phyloP scores from a whole-genome alignment of 208 protist genomes.

The Trypanosoma cruzi region DNA sequence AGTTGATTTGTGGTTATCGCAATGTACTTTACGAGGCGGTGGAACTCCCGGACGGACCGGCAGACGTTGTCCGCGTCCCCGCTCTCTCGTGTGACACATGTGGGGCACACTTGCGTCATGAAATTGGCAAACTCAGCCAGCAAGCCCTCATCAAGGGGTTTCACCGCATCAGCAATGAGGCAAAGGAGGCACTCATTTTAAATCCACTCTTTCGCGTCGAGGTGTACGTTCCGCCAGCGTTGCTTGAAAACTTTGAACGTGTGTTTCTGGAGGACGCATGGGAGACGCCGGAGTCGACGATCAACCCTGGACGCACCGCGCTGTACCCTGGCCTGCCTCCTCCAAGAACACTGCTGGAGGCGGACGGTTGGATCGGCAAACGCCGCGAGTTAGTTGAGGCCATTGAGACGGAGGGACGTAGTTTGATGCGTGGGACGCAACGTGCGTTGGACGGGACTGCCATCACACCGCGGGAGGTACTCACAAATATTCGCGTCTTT shows the following conservation, averaged over 20 bases:
- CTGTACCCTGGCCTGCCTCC: constrained; percentile 83
- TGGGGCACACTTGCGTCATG: constrained; percentile 46
- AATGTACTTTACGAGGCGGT: constrained; percentile 85
- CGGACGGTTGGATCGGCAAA: constrained; percentile 83
- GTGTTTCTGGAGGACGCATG: constrained; percentile 84
- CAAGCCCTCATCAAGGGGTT: constrained; percentile 87
- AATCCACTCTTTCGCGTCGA: constrained; percentile 75
- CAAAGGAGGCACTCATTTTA: constrained; percentile 69
- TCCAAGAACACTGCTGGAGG: constrained; percentile 61
- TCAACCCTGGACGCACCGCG: constrained; percentile 65
- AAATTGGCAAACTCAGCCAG: constrained; percentile 87
- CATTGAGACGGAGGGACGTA: constrained; percentile 70
- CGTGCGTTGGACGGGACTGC: constrained; percentile 60
- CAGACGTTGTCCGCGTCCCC: constrained; percentile 75
- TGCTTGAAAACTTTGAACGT: constrained; percentile 62
- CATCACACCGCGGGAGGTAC: constrained; percentile 60
- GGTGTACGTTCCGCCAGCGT: constrained; percentile 66
- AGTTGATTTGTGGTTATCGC: constrained; percentile 87
- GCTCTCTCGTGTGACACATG: constrained; percentile 63
- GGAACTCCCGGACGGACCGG: constrained; percentile 40
- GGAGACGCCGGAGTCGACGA: constrained; percentile 61
- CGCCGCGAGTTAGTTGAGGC: constrained; percentile 79
- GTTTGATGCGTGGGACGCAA: constrained; percentile 53
- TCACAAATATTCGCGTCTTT: constrained; percentile 64
- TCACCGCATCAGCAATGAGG: constrained; percentile 74